A percentile compares a stretch with the other conserved stretches of the same genome.
These are phyloP conservation scores for Trichoderma guizhouense DNA, from an alignment of 2,329 filamentous ascomycete species.

Conservation along the genomic window DNA sequence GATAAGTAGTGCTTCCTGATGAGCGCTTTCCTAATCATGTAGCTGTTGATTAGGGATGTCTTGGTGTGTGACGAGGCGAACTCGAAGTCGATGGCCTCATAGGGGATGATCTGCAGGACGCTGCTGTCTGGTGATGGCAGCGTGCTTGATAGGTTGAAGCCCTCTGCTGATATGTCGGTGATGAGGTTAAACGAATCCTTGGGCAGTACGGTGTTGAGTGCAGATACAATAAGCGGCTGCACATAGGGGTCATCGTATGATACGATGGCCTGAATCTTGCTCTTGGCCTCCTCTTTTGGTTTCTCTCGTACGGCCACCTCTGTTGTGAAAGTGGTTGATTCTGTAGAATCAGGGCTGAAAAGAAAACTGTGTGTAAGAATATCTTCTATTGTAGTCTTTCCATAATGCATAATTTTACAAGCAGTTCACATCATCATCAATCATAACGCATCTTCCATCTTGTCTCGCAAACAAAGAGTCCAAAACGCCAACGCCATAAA, in stretches of 20 bases:
- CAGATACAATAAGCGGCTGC: constrained; percentile 74
- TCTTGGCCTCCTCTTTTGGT: constrained; percentile 18
- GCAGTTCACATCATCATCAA: constrained; percentile 17
- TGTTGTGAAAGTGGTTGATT: constrained; percentile 6
- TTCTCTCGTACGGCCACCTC: constrained; percentile 25
- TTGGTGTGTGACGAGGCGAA: constrained; percentile 60
- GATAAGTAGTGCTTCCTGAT: constrained; percentile 95
- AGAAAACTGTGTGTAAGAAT: constrained; percentile 35
- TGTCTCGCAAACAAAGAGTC: constrained; percentile 18
- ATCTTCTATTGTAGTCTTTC: constrained; percentile 29
- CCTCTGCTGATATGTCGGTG: constrained; percentile 35
- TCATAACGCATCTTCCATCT: constrained; percentile 22
- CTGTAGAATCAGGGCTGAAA: constrained; percentile 26
- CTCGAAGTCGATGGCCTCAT: constrained; percentile 85
- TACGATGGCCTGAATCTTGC: constrained; percentile 61
- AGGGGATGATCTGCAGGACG: constrained; percentile 76
- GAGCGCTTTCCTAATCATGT: constrained; percentile 91
- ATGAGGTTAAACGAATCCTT: constrained; percentile 53
- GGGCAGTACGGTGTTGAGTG: constrained; percentile 63
- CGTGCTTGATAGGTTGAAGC: constrained; percentile 35
- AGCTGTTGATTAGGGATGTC: constrained; percentile 75
- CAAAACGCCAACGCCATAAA: constrained; percentile 23
- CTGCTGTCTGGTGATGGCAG: constrained; percentile 37
- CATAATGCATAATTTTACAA: constrained; percentile 28
- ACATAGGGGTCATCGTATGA: constrained; percentile 88